Conservation (phyloP, 179 eudicot species). For the Heliamphora pulchella region DNA sequence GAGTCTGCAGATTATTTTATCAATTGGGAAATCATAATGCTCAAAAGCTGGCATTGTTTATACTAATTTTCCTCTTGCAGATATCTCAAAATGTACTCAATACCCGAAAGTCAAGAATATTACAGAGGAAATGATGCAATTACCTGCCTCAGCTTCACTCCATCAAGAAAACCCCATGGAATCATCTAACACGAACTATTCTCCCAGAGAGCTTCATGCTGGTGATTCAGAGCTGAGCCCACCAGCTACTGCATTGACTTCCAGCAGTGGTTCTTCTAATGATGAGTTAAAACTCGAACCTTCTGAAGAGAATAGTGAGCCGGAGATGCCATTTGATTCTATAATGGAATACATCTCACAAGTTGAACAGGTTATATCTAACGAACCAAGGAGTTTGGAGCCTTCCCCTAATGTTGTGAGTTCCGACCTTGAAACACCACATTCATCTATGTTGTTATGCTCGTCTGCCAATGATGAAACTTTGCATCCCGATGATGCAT, state of each 20-base stretch:
- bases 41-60: conserved; percentile 10
- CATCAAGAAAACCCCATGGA: conserved; percentile 17
- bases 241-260: background rate
- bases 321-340: conserved; percentile 5
- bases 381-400: conserved; percentile 11
- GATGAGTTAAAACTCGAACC: conserved; percentile 4
- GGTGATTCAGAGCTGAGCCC: conserved; percentile 16
- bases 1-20: background rate
- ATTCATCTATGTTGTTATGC: conserved; percentile 4
- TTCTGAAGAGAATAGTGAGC: conserved; percentile 14
- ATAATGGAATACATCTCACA: conserved; percentile 1
- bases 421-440: conserved; percentile 4
- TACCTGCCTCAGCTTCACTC: conserved; percentile 9
- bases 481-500: conserved; percentile 11
- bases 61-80: conserved; percentile 20
- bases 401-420: background rate
- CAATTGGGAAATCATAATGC: background rate
- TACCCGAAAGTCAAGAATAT: conserved; percentile 19
- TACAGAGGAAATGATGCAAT: conserved; percentile 21
- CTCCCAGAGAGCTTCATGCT: background rate
- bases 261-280: conserved; percentile 9
- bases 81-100: conserved; percentile 21
- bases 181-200: conserved; percentile 8
- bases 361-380: conserved; percentile 18
- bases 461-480: conserved; percentile 5